Conservation (phyloP, 2,329 filamentous ascomycete species). For the Nigrospora oryzae region DNA sequence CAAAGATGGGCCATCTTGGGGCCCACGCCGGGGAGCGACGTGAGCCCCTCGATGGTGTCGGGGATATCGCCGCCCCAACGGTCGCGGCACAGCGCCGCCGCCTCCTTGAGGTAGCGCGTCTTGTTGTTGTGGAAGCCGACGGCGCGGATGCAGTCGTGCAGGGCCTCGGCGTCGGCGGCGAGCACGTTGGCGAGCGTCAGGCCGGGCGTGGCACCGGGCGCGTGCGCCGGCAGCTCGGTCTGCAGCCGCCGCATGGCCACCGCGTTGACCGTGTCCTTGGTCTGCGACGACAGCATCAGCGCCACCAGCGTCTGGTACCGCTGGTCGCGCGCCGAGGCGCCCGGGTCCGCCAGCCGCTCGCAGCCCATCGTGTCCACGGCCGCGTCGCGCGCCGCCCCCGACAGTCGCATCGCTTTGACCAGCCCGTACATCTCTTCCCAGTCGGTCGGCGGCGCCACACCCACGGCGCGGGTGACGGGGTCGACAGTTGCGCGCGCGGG, state of each 20-base stretch:
- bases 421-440: conserved; percentile 73
- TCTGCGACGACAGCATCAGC: conserved; percentile 87
- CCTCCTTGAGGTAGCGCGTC: conserved; percentile 71
- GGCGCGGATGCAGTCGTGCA: conserved; percentile 69
- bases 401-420: conserved; percentile 68
- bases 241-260: conserved; percentile 75
- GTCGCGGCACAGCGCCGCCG: conserved; percentile 66
- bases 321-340: conserved; percentile 43
- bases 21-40: conserved; percentile 75
- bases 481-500: conserved; percentile 16
- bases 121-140: conserved; percentile 96
- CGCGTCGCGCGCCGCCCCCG: conserved; percentile 56
- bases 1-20: conserved; percentile 94
- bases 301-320: conserved; percentile 82
- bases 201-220: conserved; percentile 33
- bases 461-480: conserved; percentile 9
- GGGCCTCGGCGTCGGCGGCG: conserved; percentile 52
- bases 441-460: conserved; percentile 14
- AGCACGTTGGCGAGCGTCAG: conserved; percentile 74
- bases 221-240: conserved; percentile 54
- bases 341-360: conserved; percentile 57
- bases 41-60: conserved; percentile 64
- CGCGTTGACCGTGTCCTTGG: conserved; percentile 85
- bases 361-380: conserved; percentile 98
- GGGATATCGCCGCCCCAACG: conserved; percentile 71